Conservation (phyloP, 1,139 yeast genomes). For the Blastobotrys proliferans region DNA sequence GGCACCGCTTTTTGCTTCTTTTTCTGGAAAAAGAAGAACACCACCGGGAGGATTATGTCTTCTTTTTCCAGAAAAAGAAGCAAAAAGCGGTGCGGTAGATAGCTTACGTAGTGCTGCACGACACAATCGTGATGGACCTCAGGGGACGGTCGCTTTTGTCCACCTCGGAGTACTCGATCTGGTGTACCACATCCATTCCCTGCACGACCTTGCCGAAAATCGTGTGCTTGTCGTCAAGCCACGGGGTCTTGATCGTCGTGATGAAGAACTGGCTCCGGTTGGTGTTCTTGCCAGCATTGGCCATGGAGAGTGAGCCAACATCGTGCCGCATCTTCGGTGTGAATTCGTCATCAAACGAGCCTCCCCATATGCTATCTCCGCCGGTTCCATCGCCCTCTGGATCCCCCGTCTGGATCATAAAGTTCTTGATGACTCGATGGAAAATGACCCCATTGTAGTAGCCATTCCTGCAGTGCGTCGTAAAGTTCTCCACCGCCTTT, state of each 20-base stretch:
- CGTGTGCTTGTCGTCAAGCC: constrained; percentile 54
- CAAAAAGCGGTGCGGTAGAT: no score
- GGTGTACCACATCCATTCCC: constrained; percentile 37
- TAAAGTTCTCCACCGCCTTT: constrained; percentile 44
- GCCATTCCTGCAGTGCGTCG: constrained; percentile 36
- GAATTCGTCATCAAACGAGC: constrained; percentile 44
- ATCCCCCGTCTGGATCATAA: constrained; percentile 55
- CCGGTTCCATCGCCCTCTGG: constrained; percentile 52
- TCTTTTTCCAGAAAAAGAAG: no score
- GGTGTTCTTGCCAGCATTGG: constrained; percentile 59
- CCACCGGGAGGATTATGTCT: no score
- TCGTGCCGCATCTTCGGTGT: constrained; percentile 38
- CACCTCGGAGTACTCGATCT: constrained; percentile 31
- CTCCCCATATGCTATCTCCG: constrained; percentile 44
- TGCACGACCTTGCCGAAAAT: constrained; percentile 53
- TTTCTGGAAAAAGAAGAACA: no score
- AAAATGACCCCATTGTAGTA: constrained; percentile 44
- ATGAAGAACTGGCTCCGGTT: constrained; percentile 65
- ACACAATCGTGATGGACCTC: no score
- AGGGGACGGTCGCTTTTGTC: no score
- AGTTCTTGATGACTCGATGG: constrained; percentile 46
- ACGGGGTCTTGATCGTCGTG: constrained; percentile 40
- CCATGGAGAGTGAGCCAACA: constrained; percentile 51
- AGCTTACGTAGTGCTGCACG: no score
- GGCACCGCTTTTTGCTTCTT: no score